A percentile compares a stretch with the other conserved stretches of the same genome.
These are phyloP conservation scores for Chlorella sorokiniana DNA, from an alignment of 139 green algal species.

Conservation along the genomic window DNA sequence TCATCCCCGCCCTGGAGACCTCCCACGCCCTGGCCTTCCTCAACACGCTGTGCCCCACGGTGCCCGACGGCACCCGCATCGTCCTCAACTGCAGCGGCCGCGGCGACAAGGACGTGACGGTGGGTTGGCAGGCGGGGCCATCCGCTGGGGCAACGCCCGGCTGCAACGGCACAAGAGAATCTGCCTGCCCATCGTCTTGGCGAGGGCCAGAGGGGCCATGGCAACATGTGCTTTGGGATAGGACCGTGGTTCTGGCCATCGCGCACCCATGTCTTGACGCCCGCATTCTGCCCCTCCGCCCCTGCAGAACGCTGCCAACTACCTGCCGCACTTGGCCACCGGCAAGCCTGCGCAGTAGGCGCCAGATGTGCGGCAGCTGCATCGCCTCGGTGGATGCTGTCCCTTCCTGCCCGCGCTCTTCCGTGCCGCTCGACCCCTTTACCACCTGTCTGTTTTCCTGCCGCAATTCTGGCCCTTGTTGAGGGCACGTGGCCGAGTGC, in stretches of 20 bases:
- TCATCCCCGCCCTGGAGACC: constrained; percentile 98
- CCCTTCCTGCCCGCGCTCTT: no score
- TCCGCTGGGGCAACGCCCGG: no score
- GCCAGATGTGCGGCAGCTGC: background rate
- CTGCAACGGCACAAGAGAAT: background rate
- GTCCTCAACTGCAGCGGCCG: constrained; percentile 93
- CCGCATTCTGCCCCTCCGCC: background rate
- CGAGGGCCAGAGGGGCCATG: background rate
- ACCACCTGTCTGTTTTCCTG: no score
- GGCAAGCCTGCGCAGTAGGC: background rate
- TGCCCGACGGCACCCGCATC: constrained; percentile 79
- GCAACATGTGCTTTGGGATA: background rate
- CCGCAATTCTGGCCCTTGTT: no score
- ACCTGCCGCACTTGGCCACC: constrained; percentile 34
- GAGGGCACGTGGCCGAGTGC: no score
- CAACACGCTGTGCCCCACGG: constrained; percentile 79
- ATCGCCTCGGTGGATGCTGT: background rate
- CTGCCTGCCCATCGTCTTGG: background rate
- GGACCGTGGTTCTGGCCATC: background rate
- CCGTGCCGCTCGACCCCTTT: no score
- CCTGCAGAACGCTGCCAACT: constrained; percentile 32
- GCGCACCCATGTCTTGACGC: background rate
- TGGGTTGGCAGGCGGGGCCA: background rate
- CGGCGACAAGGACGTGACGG: constrained; percentile 98
- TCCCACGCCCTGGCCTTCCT: constrained; percentile 95